phyloP scores from a whole-genome alignment of 306 rosid genomes.

The Trifolium dubium region DNA sequence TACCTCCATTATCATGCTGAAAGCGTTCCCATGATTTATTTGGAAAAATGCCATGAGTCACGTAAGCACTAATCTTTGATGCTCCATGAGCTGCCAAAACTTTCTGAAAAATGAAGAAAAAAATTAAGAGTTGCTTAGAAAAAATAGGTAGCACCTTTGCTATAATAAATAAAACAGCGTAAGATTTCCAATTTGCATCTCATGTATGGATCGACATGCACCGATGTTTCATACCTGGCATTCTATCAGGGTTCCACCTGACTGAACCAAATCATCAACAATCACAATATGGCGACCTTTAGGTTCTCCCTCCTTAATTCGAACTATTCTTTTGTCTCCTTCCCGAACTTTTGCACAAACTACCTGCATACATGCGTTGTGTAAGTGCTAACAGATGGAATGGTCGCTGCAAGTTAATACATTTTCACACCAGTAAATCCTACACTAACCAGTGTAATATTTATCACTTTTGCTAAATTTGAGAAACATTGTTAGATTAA shows the following conservation, averaged over 20 bases:
- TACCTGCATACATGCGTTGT: slow-evolving; percentile 57
- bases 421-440: slow-evolving; percentile 30
- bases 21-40: slow-evolving; percentile 93
- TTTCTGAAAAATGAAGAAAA: slow-evolving; percentile 62
- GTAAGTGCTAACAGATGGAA: slow-evolving; percentile 35
- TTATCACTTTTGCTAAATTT: slow-evolving; percentile 26
- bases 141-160: slow-evolving; percentile 22
- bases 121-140: slow-evolving; percentile 7
- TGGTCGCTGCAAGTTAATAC: slow-evolving; percentile 11
- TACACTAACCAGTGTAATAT: slow-evolving; percentile 2
- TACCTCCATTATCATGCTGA: slow-evolving; percentile 77
- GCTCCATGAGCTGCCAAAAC: slow-evolving; percentile 93
- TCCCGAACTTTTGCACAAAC: slow-evolving; percentile 99
- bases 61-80: slow-evolving; percentile 89
- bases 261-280: slow-evolving; percentile 98
- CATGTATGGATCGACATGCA: slow-evolving; percentile 13
- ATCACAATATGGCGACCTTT: slow-evolving; percentile 86
- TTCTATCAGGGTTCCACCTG: slow-evolving; percentile 94
- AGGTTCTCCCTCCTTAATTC: slow-evolving; percentile 93
- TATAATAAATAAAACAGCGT: slow-evolving; percentile 13
- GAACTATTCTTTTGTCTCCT: slow-evolving; percentile 91
- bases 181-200: slow-evolving; percentile 6
- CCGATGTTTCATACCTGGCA: slow-evolving; percentile 75
- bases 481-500: slow-evolving; percentile 27
- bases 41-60: slow-evolving; percentile 97